Evolutionary conservation across 2,329 filamentous ascomycete genomes (phyloP).

Genomic region (Daldinia sp.): DNA sequence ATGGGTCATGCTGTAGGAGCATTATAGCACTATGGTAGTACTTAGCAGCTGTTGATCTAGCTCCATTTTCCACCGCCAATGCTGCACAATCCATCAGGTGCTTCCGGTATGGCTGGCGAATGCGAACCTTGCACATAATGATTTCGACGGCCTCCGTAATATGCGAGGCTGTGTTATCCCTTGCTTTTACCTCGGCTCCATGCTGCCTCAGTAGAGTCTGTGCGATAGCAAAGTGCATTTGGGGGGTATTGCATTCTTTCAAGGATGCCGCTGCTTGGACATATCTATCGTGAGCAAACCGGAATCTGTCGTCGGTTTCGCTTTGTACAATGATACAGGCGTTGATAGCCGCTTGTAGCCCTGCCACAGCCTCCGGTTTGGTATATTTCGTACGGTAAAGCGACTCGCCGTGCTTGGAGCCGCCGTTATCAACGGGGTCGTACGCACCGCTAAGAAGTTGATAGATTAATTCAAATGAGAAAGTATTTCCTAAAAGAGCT

Average conservation of each 20-base stretch:
- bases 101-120: constrained; percentile 73
- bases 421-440: constrained; percentile 62
- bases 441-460: constrained; percentile 80
- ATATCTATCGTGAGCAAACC: constrained; percentile 89
- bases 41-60: constrained; percentile 80
- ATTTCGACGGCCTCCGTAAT: constrained; percentile 80
- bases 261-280: constrained; percentile 76
- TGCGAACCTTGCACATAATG: constrained; percentile 70
- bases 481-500: constrained; percentile 80
- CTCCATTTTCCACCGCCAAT: constrained; percentile 81
- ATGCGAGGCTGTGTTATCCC: constrained; percentile 81
- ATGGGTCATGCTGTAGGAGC: constrained; percentile 81
- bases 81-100: constrained; percentile 82
- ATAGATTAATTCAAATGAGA: constrained; percentile 83
- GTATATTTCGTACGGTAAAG: constrained; percentile 60
- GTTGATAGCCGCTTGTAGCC: constrained; percentile 82
- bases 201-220: constrained; percentile 80
- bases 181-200: constrained; percentile 64
- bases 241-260: constrained; percentile 71
- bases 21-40: constrained; percentile 81
- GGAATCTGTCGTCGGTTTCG: constrained; percentile 85
- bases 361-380: constrained; percentile 74
- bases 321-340: constrained; percentile 83
- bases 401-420: constrained; percentile 40
- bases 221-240: constrained; percentile 92